These are phyloP conservation scores for Talaromyces stipitatus DNA, from an alignment of 495 filamentous ascomycete species.

Conservation along the genomic window DNA sequence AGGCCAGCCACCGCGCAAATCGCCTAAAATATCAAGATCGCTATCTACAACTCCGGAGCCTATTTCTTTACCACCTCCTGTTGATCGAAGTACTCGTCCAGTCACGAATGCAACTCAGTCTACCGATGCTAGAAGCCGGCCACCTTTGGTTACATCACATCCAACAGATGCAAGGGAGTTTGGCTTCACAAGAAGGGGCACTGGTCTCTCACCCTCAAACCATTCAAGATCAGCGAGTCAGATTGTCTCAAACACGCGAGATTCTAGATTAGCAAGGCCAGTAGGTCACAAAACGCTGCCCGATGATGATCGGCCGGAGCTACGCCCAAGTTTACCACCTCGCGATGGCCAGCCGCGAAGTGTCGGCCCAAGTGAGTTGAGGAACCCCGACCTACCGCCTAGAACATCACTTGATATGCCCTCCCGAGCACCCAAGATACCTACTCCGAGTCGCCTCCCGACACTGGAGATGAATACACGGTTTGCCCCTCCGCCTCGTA, in stretches of 20 bases:
- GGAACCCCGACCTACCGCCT: neutral
- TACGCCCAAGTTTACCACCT: slow-evolving; percentile 5
- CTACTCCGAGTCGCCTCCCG: neutral
- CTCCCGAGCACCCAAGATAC: neutral
- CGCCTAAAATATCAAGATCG: neutral
- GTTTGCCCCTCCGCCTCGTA: slow-evolving; percentile 8
- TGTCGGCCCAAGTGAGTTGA: neutral
- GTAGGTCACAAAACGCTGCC: neutral
- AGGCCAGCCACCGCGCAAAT: neutral
- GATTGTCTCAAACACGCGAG: neutral
- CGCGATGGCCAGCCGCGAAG: neutral
- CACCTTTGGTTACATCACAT: neutral
- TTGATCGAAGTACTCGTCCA: slow-evolving; percentile 7
- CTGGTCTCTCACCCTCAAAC: neutral
- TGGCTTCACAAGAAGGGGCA: slow-evolving; percentile 13
- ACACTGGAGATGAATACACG: slow-evolving; percentile 3
- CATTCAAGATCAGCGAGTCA: slow-evolving; percentile 2
- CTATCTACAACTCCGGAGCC: slow-evolving; percentile 10
- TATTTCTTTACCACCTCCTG: slow-evolving; percentile 22
- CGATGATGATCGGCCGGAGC: neutral
- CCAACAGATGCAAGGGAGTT: slow-evolving; percentile 20
- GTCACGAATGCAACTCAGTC: neutral
- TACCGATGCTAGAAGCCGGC: neutral
- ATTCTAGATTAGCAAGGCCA: neutral
- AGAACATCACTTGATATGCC: slow-evolving; percentile 1